Base-by-base conservation (phyloP, 345 rosid species). In the Microcos paniculata region DNA sequence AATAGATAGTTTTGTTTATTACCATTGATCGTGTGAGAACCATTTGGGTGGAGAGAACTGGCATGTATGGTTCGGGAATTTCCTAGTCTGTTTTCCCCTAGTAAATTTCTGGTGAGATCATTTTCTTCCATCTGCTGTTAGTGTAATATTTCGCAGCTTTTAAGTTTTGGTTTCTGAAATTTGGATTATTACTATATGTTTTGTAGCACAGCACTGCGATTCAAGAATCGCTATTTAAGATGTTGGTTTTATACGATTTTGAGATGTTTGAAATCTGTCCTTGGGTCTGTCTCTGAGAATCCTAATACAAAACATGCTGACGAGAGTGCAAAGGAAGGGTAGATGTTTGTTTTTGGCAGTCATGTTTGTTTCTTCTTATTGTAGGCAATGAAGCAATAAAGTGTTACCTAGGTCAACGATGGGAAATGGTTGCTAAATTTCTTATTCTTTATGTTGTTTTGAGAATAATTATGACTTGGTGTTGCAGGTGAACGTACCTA, bases 401-500 rank as follows among this genome's bases (percentile, higher is more conserved):
- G 53, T 66, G 52, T 24, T 15, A 46, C 26, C 24, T 26, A 46
- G 71, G 53, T 45, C 4, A 43, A 13, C 13, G 14, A 43, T 26
- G 24, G 15, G 71, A 46, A 66, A 66, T 45, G 35, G 8, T 45
- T 43, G 71, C 55, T 66, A 65, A 42, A 23, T 23, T 23, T 24
- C 13, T 48, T 14, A 1, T n/a, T 24, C 7, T 43, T 43, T 24
- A 9, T 26, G 14, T 11, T 26, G 23, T 67, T 46, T 28, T 67
- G 24, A 46, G 38, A 49, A 8, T 46, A 38, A 45, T 72, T 57
- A 24, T 16, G 75, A 21, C 23, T 6, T 10, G 18, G 15, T 51
- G 45, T 71, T 10, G 46, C 74, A 93, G 98, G 98, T 93, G 85
- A 93, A 93, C 71, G 87, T 91, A 71, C 96, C 98, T 0, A 93